Percentiles rank a stretch among this genome's conserved stretches.
These are phyloP conservation scores for Aspergillus sp. DNA, from an alignment of 2,329 filamentous ascomycete genomes.

Conservation along the genomic window DNA sequence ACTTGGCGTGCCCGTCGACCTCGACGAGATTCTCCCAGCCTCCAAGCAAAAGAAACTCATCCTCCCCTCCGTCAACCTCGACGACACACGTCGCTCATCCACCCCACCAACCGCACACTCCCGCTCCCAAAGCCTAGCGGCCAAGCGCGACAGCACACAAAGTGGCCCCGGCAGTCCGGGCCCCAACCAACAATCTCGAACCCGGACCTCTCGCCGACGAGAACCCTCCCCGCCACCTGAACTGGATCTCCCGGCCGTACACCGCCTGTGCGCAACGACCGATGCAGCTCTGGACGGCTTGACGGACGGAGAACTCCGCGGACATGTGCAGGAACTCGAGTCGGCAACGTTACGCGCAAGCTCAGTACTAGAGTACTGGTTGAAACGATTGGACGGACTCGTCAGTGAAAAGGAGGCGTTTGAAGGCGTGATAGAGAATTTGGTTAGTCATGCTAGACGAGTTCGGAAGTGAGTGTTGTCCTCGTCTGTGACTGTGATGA, in stretches of 20 bases:
- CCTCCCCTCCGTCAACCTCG: slow-evolving; percentile 69
- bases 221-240: slow-evolving; percentile 68
- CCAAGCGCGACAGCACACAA: slow-evolving; percentile 32
- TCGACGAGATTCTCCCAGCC: slow-evolving; percentile 95
- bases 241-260: slow-evolving; percentile 76
- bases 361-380: slow-evolving; percentile 83
- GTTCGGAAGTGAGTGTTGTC: slow-evolving; percentile 67
- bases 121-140: slow-evolving; percentile 33
- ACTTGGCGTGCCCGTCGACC: slow-evolving; percentile 89
- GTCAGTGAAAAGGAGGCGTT: slow-evolving; percentile 90
- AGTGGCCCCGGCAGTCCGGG: slow-evolving; percentile 24
- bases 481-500: background rate
- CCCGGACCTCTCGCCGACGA: slow-evolving; percentile 42
- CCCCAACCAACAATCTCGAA: slow-evolving; percentile 24
- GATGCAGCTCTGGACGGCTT: slow-evolving; percentile 79
- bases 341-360: slow-evolving; percentile 71
- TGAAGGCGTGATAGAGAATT: slow-evolving; percentile 93
- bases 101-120: slow-evolving; percentile 59
- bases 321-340: slow-evolving; percentile 70
- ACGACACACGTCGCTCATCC: slow-evolving; percentile 51
- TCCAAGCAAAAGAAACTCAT: slow-evolving; percentile 98
- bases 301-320: slow-evolving; percentile 72
- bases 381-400: slow-evolving; percentile 80
- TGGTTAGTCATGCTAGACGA: slow-evolving; percentile 88
- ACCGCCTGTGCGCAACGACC: slow-evolving; percentile 78